Conservation (phyloP, 2,329 filamentous ascomycete species). For the Myriangium duriaei region DNA sequence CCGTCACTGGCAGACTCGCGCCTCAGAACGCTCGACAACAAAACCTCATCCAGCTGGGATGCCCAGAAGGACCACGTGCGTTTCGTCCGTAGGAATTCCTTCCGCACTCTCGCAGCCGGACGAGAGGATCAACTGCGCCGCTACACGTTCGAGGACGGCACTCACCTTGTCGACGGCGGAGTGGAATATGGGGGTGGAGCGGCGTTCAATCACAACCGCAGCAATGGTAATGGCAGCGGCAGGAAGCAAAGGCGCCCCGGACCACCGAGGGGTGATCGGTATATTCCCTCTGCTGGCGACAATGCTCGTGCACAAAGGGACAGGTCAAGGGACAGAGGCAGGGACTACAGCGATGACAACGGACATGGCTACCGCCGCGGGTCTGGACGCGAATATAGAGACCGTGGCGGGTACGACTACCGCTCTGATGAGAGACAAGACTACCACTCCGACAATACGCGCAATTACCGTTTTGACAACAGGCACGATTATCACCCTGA, state of each 20-base stretch:
- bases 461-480: too few species aligned
- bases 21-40: slow-evolving; percentile 44
- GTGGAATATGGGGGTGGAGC: slow-evolving; percentile 20
- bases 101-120: slow-evolving; percentile 13
- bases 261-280: background rate
- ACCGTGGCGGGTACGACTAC: too few species aligned
- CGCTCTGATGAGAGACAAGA: too few species aligned
- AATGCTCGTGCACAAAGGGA: too few species aligned
- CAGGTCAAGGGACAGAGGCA: background rate
- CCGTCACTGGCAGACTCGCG: slow-evolving; percentile 52
- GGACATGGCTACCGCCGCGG: background rate
- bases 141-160: slow-evolving; percentile 33
- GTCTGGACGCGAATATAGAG: too few species aligned
- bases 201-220: slow-evolving; percentile 5
- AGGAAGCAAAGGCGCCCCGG: background rate
- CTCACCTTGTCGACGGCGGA: slow-evolving; percentile 30
- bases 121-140: slow-evolving; percentile 26
- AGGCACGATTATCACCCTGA: too few species aligned
- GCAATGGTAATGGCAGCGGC: background rate
- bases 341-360: background rate
- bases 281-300: too few species aligned
- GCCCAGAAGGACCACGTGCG: slow-evolving; percentile 8
- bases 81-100: slow-evolving; percentile 18
- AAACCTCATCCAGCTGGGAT: slow-evolving; percentile 31
- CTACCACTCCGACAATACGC: too few species aligned